Evolutionary conservation across 23 red algal genomes (phyloP), one percentile per base, ranked within the genome.

Genomic region (Pyropia haitanensis): DNA sequence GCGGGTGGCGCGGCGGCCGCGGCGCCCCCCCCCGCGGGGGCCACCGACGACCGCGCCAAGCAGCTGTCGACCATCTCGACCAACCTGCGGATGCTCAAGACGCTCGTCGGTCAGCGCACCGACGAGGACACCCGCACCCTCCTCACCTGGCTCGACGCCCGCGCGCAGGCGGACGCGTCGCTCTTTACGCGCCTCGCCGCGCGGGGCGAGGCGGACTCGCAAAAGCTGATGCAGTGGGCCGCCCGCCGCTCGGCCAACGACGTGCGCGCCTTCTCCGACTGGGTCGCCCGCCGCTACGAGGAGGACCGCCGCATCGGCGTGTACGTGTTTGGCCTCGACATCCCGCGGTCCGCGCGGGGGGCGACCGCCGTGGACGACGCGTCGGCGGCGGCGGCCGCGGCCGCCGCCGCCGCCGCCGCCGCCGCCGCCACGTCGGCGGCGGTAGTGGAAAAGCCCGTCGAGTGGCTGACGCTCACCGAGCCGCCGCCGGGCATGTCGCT

Each of bases 241-340:
- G 83, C 65, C 0, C 65, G 83, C n/a, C 70, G 91, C 0, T 73
- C 61, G 27, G 58, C 56, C 9, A 77, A 82, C 60, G 91, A 96
- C 60, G 69, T 96, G 18, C 29, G 21, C 7, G 74, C 91, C 14
- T 96, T 96, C 23, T 64, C 85, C 53, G 52, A 85, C 21, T 96
- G 82, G 82, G n/a, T 96, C 25, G 79, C 84, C 23, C 65, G 80
- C 27, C 72, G 83, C 6, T 96, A 96, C 67, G 83, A 96, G 44
- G 60, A 83, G 34, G 91, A 96, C 52, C 68, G 83, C 23, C 68
- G 71, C 16, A 72, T 96, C 13, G 82, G 83, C 23, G 76, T 72
- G n/a, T 88, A 89, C 50, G 48, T 96, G 12, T 88, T 96, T 27
- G 86, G 86, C 24, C 83, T 67, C 84, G 48, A 88, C 30, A 65